Base-by-base conservation (phyloP, 148 eudicot species). In the Cornus kousa region DNA sequence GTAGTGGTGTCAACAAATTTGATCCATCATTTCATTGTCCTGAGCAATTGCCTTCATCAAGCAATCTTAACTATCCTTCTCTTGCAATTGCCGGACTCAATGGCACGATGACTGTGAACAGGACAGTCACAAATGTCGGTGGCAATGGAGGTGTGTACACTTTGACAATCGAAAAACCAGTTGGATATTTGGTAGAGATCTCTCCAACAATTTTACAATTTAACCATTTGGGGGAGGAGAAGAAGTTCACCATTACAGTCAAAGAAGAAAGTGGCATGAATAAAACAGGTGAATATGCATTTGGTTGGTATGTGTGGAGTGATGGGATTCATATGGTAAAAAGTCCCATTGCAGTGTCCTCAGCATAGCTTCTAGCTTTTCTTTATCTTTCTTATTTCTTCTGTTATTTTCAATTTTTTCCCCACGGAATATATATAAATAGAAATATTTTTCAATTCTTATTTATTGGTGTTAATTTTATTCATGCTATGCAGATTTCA, bases 121-220 rank as follows among this genome's bases (percentile, higher is more conserved):
- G 81, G 39, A 91, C 86, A 0, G 88, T 93, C 24, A 93, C 92
- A 5, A 91, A 91, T 76, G 95, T 93, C 12, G 93, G 93, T 2
- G 75, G 84, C 62, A 71, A 84, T 0, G 83, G 53, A 46, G 11
- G 53, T 14, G 17, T 53, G 16, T 53, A 53, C 59, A 53, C 14
- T 4, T 11, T 13, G 17, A 53, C 59, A 53, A 11, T 53, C 59
- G 17, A 14, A 53, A 11, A 53, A 11, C 59, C 59, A 53, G 59
- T 53, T 13, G 59, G 59, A 53, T 53, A 53, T 53, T 53, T 14
- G 17, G 59, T 53, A 10, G 59, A 53, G 17, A 53, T 53, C 0
- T 53, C 11, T 53, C 59, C 6, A 13, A 14, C 6, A 0, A 4
- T 13, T 11, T 53, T 53, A 53, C 2, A 53, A 10, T 53, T 53